phyloP scores from a whole-genome alignment of 192 early-diverging fungal genomes.

The Coemansia sp. region DNA sequence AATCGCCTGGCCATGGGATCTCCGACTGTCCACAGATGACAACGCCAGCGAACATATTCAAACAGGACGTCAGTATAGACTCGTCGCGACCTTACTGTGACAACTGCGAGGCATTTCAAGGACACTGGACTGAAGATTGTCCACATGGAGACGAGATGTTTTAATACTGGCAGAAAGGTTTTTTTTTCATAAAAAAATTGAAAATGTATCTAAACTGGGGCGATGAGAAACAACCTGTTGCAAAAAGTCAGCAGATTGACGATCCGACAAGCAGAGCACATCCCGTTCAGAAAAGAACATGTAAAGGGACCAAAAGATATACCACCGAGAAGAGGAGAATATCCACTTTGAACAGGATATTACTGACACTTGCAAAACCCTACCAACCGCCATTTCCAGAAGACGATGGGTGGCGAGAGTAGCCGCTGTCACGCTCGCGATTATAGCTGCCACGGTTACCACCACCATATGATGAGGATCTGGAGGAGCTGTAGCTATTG shows the following conservation, averaged over 20 bases:
- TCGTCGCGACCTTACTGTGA: constrained; percentile 64
- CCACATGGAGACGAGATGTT: constrained; percentile 72
- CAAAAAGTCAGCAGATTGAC: background rate
- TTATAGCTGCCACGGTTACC: constrained; percentile 16
- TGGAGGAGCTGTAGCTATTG: constrained; percentile 33
- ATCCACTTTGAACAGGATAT: background rate
- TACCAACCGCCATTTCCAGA: constrained; percentile 27
- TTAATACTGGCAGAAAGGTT: constrained; percentile 22
- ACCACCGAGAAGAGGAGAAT: background rate
- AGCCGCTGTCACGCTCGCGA: constrained; percentile 11
- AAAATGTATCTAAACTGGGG: background rate
- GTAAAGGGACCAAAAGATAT: too few relatives aligned
- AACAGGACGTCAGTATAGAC: constrained; percentile 31
- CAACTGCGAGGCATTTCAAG: constrained; percentile 71
- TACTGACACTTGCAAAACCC: background rate
- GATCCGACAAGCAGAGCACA: too few relatives aligned
- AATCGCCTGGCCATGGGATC: constrained; percentile 62
- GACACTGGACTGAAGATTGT: constrained; percentile 71
- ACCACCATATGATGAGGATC: constrained; percentile 33
- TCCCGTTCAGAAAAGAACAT: too few relatives aligned
- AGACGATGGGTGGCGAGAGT: constrained; percentile 28
- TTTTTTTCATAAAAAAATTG: background rate
- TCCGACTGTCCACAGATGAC: constrained; percentile 57
- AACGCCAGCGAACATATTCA: constrained; percentile 25
- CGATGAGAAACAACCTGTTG: background rate